Evolutionary conservation across 2,329 filamentous ascomycete genomes (phyloP).

Genomic region (Dactylonectria estremocensis): DNA sequence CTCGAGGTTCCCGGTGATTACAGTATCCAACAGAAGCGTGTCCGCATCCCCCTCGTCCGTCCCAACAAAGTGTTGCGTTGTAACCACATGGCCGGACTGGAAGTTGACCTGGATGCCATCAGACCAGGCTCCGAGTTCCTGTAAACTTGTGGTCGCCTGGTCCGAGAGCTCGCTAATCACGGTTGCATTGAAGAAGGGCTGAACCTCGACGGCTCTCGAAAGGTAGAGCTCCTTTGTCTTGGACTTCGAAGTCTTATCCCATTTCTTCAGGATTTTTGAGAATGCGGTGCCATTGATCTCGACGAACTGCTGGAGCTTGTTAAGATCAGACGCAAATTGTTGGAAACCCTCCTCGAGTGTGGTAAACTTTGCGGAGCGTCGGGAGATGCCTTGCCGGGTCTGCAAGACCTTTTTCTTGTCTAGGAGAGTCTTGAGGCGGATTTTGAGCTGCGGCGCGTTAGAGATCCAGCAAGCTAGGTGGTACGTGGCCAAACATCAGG

Average conservation of each 20-base stretch:
- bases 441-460: conserved; percentile 78
- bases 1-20: conserved; percentile 84
- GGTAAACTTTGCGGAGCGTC: conserved; percentile 93
- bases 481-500: not conserved
- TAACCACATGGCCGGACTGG: conserved; percentile 77
- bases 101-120: conserved; percentile 95
- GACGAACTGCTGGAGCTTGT: conserved; percentile 98
- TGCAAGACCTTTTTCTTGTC: conserved; percentile 96
- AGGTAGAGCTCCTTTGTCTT: conserved; percentile 98
- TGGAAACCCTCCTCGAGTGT: conserved; percentile 97
- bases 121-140: conserved; percentile 96
- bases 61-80: conserved; percentile 75
- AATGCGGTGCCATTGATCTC: conserved; percentile 98
- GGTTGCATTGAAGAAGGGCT: conserved; percentile 97
- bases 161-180: conserved; percentile 98
- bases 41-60: conserved; percentile 94
- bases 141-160: conserved; percentile 94
- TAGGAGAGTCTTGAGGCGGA: conserved; percentile 90
- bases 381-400: conserved; percentile 83
- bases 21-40: conserved; percentile 88
- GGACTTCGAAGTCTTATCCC: conserved; percentile 99
- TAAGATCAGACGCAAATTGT: conserved; percentile 95
- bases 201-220: conserved; percentile 94
- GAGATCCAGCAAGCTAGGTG: conserved; percentile 12
- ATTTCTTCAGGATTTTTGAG: conserved; percentile 99